Evolutionary conservation across 106 monocot genomes (phyloP), one percentile per base, ranked within the genome.

Genomic region (Iris macrosiphon): DNA sequence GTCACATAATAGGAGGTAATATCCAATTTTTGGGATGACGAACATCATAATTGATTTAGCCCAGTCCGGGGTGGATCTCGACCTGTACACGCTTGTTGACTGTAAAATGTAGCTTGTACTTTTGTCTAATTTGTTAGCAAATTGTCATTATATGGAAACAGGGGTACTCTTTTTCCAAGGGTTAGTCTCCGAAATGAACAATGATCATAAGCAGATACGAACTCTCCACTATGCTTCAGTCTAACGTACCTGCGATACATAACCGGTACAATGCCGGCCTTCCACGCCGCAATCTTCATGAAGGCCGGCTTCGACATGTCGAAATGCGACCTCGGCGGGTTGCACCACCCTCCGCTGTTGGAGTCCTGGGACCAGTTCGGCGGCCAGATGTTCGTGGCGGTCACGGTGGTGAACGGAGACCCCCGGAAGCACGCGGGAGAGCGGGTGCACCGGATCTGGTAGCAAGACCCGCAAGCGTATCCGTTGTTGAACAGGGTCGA

Each of bases 311-410:
- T 88, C n/a, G 94, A 19, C 84, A 88, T 61, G 65, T 94, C 94
- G 68, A 94, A 94, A 37, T 94, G 94, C 1, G 60, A 15, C 30
- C 65, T 47, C 0, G 94, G 88, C 0, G 84, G 94, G 64, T 88
- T 88, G 79, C 94, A 94, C 94, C 94, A 94, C n/a, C 94, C 94
- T 27, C 94, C 94, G 15, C 71, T 39, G 64, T 89, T 68, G 19
- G 75, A 74, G 53, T 59, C 66, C 63, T 84, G 2, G 2, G 78
- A 60, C 72, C 74, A 84, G 50, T 93, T 93, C 0, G 93, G 84
- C 1, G 93, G 93, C 75, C 93, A 93, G 16, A 88, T 61, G 72
- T 93, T 88, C 25, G 93, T 88, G 14, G 78, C 88, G 4, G 93
- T 88, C 18, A 93, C 67, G 18, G 80, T 78, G 11, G 63, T 29